Percentiles rank a stretch among this genome's conserved stretches.
phyloP scores from a whole-genome alignment of 495 filamentous ascomycete genomes.

The Parmelia sp. region DNA sequence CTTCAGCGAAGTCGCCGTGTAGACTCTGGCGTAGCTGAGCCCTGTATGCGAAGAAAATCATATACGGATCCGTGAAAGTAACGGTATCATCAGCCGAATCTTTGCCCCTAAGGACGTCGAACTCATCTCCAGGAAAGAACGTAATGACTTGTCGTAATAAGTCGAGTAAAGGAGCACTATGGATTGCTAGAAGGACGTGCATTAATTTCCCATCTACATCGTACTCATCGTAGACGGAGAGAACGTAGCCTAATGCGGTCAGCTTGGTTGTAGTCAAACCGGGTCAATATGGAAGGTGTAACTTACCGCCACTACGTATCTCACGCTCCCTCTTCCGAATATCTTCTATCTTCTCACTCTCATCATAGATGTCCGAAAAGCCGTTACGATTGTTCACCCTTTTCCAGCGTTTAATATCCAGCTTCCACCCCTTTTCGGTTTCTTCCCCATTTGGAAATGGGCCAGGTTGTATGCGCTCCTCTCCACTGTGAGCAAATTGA shows the following conservation, averaged over 20 bases:
- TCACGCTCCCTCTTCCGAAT: conserved; percentile 20
- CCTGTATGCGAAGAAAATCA: conserved; percentile 22
- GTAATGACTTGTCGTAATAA: conserved; percentile 20
- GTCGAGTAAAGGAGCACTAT: conserved; percentile 17
- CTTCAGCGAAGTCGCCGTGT: conserved; percentile 12
- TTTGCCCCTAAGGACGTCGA: conserved; percentile 21
- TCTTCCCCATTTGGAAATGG: background rate
- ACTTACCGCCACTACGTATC: conserved; percentile 16
- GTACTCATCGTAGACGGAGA: conserved; percentile 22
- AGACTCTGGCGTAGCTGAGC: conserved; percentile 12
- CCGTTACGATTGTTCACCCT: conserved; percentile 18
- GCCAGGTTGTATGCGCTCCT: background rate
- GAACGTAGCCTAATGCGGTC: conserved; percentile 11
- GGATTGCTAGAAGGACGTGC: conserved; percentile 20
- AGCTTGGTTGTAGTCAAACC: background rate
- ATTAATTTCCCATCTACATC: conserved; percentile 21
- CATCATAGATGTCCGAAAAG: conserved; percentile 20
- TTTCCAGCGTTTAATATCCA: conserved; percentile 22
- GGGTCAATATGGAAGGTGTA: background rate
- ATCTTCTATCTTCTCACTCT: conserved; percentile 24
- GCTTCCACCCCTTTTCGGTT: conserved; percentile 17
- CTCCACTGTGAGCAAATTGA: background rate
- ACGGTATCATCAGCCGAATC: conserved; percentile 17
- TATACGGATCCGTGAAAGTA: conserved; percentile 16
- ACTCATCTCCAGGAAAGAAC: conserved; percentile 25